These are phyloP conservation scores for Lactarius indigo DNA, from an alignment of 768 basidiomycete species.

Conservation along the genomic window DNA sequence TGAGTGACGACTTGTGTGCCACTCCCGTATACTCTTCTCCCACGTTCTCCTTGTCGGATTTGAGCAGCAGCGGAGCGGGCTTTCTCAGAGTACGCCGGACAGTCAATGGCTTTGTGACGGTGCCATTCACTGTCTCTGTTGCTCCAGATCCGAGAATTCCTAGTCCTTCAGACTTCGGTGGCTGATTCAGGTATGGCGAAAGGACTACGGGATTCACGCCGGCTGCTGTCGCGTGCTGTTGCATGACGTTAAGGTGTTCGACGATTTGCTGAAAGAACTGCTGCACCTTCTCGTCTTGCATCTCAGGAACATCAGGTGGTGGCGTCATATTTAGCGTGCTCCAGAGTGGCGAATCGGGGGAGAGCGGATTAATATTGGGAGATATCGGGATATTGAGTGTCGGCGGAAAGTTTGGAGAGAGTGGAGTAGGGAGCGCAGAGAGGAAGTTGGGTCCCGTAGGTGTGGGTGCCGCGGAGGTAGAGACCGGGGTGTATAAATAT, in stretches of 20 bases:
- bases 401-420: constrained; percentile 25
- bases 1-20: constrained; percentile 41
- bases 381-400: constrained; percentile 16
- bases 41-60: constrained; percentile 60
- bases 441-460: constrained; percentile 25
- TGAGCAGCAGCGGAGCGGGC: constrained; percentile 23
- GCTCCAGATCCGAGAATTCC: constrained; percentile 11
- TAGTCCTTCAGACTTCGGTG: constrained; percentile 9
- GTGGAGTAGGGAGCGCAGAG: constrained; percentile 31
- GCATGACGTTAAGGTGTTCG: constrained; percentile 72
- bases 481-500: constrained; percentile 19
- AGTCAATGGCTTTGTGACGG: constrained; percentile 43
- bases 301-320: constrained; percentile 58
- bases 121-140: constrained; percentile 18
- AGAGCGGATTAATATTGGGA: constrained; percentile 29
- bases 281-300: constrained; percentile 74
- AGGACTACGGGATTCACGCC: constrained; percentile 5
- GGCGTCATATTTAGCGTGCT: constrained; percentile 35
- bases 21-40: constrained; percentile 5
- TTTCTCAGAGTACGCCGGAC: constrained; percentile 31
- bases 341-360: constrained; percentile 35
- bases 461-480: constrained; percentile 1
- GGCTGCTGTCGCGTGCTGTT: constrained; percentile 42
- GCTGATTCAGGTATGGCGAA: constrained; percentile 6
- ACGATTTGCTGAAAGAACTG: constrained; percentile 84